Percentiles rank a stretch among this genome's conserved stretches.
phyloP scores from a whole-genome alignment of 1,284 basidiomycete species.

The Neolentinus lepideus region DNA sequence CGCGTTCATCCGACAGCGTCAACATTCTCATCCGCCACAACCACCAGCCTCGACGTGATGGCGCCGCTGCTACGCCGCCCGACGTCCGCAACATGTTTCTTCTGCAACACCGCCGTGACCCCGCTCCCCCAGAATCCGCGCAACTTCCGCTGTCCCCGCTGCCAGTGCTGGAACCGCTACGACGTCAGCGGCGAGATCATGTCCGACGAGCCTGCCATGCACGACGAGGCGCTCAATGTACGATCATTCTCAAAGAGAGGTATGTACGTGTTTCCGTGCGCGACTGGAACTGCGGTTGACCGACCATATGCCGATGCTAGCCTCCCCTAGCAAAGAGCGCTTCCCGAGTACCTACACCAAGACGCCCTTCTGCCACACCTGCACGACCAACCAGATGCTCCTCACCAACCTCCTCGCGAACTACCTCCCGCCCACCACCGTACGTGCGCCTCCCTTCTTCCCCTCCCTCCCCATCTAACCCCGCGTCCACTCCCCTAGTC shows the following conservation, averaged over 20 bases:
- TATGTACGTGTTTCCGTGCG: too few species aligned
- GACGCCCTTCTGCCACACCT: slow-evolving; percentile 75
- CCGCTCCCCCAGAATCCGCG: slow-evolving; percentile 38
- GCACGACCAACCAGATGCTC: slow-evolving; percentile 86
- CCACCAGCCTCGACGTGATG: slow-evolving; percentile 8
- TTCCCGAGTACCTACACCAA: slow-evolving; percentile 52
- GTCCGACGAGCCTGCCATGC: slow-evolving; percentile 85
- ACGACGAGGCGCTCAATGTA: slow-evolving; percentile 65
- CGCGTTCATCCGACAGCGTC: too few species aligned
- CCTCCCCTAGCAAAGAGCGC: slow-evolving; percentile 59
- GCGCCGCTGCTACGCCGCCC: slow-evolving; percentile 27
- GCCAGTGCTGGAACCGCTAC: slow-evolving; percentile 67
- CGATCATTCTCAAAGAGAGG: slow-evolving; percentile 72
- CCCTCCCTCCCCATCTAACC: slow-evolving; percentile 2
- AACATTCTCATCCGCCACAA: slow-evolving; percentile 3
- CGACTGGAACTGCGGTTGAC: too few species aligned
- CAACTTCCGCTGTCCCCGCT: slow-evolving; percentile 60
- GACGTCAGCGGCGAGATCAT: slow-evolving; percentile 65
- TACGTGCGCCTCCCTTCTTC: slow-evolving; percentile 25
- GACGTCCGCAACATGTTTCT: slow-evolving; percentile 49
- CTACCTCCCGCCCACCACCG: slow-evolving; percentile 70
- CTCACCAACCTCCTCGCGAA: slow-evolving; percentile 81
- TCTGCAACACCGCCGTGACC: slow-evolving; percentile 47
- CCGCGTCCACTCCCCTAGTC: slow-evolving; percentile 35
- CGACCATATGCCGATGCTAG: too few species aligned